A percentile compares a stretch with the other conserved stretches of the same genome.
Evolutionary conservation across 1,139 yeast genomes (phyloP).

Genomic region (Taphrina betulina): DNA sequence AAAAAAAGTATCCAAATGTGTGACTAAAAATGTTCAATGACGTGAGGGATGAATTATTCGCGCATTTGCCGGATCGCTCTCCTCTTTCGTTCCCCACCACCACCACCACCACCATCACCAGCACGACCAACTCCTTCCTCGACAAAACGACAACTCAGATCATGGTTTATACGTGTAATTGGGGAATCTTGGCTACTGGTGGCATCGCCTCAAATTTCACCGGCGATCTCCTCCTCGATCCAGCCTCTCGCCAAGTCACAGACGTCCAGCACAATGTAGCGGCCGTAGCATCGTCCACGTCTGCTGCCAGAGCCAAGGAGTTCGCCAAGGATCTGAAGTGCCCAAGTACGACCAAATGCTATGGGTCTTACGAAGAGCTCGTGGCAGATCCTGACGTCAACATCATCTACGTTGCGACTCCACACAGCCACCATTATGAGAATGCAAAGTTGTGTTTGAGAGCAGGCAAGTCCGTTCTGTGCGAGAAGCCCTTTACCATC

Average conservation of each 20-base stretch:
- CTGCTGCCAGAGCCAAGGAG: conserved; percentile 40
- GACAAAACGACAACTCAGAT: no score
- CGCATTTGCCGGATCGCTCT: no score
- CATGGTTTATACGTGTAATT: conserved; percentile 36
- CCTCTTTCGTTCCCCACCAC: no score
- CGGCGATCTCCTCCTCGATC: conserved; percentile 42
- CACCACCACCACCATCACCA: no score
- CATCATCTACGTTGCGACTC: conserved; percentile 60
- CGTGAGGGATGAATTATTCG: no score
- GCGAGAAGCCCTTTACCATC: conserved; percentile 63
- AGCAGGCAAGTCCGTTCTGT: conserved; percentile 58
- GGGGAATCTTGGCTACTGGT: conserved; percentile 38
- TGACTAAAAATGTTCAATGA: no score
- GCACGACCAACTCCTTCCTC: no score
- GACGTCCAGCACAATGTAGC: conserved; percentile 43
- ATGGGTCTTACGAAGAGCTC: conserved; percentile 47
- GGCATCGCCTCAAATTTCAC: conserved; percentile 42
- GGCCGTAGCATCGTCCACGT: conserved; percentile 44
- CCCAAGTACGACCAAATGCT: conserved; percentile 26
- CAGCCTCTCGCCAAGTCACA: conserved; percentile 41
- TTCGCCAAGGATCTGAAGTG: conserved; percentile 35
- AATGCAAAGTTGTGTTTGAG: conserved; percentile 53
- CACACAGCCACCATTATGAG: conserved; percentile 57
- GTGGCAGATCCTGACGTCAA: conserved; percentile 52
- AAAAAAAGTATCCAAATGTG: no score